Evolutionary conservation across 2,329 filamentous ascomycete genomes (phyloP), one percentile per base, ranked within the genome.

Genomic region (Sporothrix humicola): DNA sequence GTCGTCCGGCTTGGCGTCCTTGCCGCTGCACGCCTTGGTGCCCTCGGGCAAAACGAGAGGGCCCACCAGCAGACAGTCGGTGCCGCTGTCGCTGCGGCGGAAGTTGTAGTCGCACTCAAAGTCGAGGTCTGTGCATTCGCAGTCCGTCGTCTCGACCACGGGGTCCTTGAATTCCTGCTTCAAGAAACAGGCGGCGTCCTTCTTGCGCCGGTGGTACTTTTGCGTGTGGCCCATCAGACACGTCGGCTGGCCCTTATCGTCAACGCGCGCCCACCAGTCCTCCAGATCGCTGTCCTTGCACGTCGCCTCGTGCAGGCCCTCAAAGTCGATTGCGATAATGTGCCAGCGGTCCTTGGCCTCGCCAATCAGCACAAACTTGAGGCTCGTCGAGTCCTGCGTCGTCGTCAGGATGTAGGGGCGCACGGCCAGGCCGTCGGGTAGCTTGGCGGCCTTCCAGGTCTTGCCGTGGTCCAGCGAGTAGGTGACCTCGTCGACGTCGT

Each of bases 71-170:
- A 90, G 85, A 80, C 96, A 98, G 75, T 91, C 87, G 69, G 88
- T 88, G 71, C 88, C 86, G 75, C 95, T 89, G 3, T 88, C 85
- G 50, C 86, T 86, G 73, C 86, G 86, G 77, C 89, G 88, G 74
- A 97, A 98, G 81, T 97, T 97, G 85, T 93, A 97, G 80, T 98
- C 95, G 81, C 96, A 99, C 83, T 99, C 96, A 80, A 97, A 99
- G 81, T 99, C 97, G 48, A 86, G 85, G 73, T 92, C 89, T 0
- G 91, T 90, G 82, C 96, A 99, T 56, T 93, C 89, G 84, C 96
- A 99, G 65, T 89, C 82, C 78, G 93, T 89, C 42, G 88, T 91
- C 75, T 91, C 85, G 1, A 92, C 89, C 48, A 88, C 82, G 0
- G 93, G 90, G 76, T 96, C 92, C 79, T 94, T 90, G 84, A 97